Evolutionary conservation across 495 filamentous ascomycete species (phyloP).

Genomic region (Delitschia confertaspora): DNA sequence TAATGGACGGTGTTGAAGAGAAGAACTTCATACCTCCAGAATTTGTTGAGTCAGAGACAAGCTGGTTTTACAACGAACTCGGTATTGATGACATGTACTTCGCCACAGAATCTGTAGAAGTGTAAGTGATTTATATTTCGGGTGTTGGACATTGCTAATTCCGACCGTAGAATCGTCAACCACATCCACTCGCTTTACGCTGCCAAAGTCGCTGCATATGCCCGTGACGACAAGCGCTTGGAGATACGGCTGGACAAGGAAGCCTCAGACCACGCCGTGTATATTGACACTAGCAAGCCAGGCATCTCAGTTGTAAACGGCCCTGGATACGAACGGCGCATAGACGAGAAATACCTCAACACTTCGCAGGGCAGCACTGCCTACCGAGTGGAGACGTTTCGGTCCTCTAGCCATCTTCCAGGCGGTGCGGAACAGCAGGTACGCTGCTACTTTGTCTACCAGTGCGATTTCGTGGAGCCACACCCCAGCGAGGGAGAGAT

Average conservation of each 20-base stretch:
- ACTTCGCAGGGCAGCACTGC: slow-evolving; percentile 52
- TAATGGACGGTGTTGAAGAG: slow-evolving; percentile 65
- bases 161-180: slow-evolving; percentile 55
- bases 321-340: slow-evolving; percentile 83
- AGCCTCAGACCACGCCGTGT: slow-evolving; percentile 87
- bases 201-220: slow-evolving; percentile 90
- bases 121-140: slow-evolving; percentile 29
- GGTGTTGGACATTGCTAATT: not conserved
- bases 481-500: slow-evolving; percentile 65
- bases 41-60: slow-evolving; percentile 74
- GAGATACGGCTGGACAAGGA: slow-evolving; percentile 96
- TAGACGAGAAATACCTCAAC: slow-evolving; percentile 92
- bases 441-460: slow-evolving; percentile 97
- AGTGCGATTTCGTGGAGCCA: slow-evolving; percentile 80
- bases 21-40: slow-evolving; percentile 79
- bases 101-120: slow-evolving; percentile 77
- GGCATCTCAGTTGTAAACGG: slow-evolving; percentile 66
- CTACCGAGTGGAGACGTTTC: slow-evolving; percentile 95
- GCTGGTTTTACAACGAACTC: slow-evolving; percentile 95
- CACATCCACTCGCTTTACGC: slow-evolving; percentile 95
- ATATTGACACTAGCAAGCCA: slow-evolving; percentile 93
- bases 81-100: slow-evolving; percentile 99
- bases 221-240: slow-evolving; percentile 83
- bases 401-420: slow-evolving; percentile 64
- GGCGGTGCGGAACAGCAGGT: slow-evolving; percentile 70